These are phyloP conservation scores for Podaxis rugospora DNA, from an alignment of 768 basidiomycete species.

Conservation along the genomic window DNA sequence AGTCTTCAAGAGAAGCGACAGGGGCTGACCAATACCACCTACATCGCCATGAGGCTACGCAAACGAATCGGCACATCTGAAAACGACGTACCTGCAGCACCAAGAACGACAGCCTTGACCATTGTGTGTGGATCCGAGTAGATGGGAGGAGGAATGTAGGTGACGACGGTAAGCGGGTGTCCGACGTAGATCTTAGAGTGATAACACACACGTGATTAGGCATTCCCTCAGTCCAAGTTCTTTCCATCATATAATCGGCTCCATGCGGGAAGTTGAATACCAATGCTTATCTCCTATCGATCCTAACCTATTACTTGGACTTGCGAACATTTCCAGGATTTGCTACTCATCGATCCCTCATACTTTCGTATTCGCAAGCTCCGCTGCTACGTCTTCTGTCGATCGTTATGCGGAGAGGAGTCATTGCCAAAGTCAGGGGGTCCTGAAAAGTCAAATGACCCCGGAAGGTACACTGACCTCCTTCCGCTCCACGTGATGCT, in stretches of 20 bases:
- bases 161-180: constrained; percentile 9
- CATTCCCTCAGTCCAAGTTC: neutral
- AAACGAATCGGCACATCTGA: neutral
- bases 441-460: neutral
- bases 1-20: constrained; percentile 86
- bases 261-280: neutral
- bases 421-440: too few species aligned
- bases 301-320: neutral
- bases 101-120: constrained; percentile 91
- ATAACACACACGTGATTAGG: constrained; percentile 3
- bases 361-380: neutral
- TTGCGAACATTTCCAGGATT: neutral
- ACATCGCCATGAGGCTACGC: neutral
- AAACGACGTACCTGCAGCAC: constrained; percentile 72
- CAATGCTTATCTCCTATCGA: neutral
- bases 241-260: neutral
- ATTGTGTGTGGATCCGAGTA: constrained; percentile 25
- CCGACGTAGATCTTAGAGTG: constrained; percentile 3
- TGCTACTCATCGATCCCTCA: neutral
- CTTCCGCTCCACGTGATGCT: neutral
- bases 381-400: neutral
- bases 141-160: constrained; percentile 18
- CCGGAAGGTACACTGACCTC: neutral
- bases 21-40: constrained; percentile 97
- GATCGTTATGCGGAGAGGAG: too few species aligned